These are phyloP conservation scores for Harringtonia aguacate DNA, from an alignment of 2,329 filamentous ascomycete genomes.

Conservation along the genomic window DNA sequence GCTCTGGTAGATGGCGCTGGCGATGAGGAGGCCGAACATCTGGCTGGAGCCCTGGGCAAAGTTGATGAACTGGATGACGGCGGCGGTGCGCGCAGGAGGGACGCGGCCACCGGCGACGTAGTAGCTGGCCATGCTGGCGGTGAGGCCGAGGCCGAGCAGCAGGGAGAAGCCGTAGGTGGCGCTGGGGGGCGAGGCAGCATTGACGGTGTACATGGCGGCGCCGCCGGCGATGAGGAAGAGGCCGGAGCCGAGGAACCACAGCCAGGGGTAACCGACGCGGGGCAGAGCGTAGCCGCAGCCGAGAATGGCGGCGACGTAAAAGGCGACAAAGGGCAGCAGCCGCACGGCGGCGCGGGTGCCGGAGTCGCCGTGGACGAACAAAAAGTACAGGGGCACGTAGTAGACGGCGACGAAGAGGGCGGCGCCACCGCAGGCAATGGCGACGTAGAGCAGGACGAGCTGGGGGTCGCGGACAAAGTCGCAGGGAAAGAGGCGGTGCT, in stretches of 20 bases:
- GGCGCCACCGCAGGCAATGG: slow-evolving; percentile 16
- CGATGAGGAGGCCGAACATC: slow-evolving; percentile 8
- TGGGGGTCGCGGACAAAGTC: slow-evolving; percentile 28
- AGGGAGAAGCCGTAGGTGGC: slow-evolving; percentile 22
- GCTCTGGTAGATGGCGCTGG: slow-evolving; percentile 13
- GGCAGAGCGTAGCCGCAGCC: slow-evolving; percentile 23
- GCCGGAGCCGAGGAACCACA: slow-evolving; percentile 26
- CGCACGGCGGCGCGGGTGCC: slow-evolving; percentile 24
- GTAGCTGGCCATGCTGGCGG: slow-evolving; percentile 23
- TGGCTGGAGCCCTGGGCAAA: slow-evolving; percentile 17
- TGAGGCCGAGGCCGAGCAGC: slow-evolving; percentile 28
- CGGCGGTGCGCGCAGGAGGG: slow-evolving; percentile 14
- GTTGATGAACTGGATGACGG: slow-evolving; percentile 24
- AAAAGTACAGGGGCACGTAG: slow-evolving; percentile 42
- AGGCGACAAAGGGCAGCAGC: slow-evolving; percentile 27
- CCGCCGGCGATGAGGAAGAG: slow-evolving; percentile 23
- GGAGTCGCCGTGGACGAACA: slow-evolving; percentile 30
- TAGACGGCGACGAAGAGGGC: slow-evolving; percentile 25
- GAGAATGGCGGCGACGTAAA: slow-evolving; percentile 22
- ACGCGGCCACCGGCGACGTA: slow-evolving; percentile 21
- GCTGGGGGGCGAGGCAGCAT: slow-evolving; percentile 11
- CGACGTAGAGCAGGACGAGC: slow-evolving; percentile 30
- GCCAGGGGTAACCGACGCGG: slow-evolving; percentile 21
- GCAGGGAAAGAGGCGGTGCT: slow-evolving; percentile 31
- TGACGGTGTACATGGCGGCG: slow-evolving; percentile 22